phyloP scores from a whole-genome alignment of 1,139 yeast genomes.

The Sugiyamaella novakii region DNA sequence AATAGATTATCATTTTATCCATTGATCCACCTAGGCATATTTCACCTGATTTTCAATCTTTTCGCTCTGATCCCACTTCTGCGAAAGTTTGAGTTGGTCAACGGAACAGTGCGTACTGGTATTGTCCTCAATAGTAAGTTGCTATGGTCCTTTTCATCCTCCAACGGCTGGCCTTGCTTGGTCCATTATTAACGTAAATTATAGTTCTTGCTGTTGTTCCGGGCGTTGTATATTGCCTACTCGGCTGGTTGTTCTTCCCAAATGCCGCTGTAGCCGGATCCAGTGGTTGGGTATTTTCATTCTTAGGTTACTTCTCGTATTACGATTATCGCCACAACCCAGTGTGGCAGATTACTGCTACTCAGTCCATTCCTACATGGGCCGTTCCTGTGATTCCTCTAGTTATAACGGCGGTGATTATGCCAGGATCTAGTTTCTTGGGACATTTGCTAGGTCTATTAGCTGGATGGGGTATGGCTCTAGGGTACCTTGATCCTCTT shows the following conservation, averaged over 20 bases:
- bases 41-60: slow-evolving; percentile 69
- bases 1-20: slow-evolving; percentile 75
- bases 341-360: slow-evolving; percentile 39
- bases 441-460: slow-evolving; percentile 65
- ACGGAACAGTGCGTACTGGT: slow-evolving; percentile 90
- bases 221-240: slow-evolving; percentile 64
- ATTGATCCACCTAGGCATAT: slow-evolving; percentile 60
- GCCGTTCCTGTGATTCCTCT: slow-evolving; percentile 60
- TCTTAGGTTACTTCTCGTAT: slow-evolving; percentile 64
- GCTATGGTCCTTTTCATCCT: too few species aligned
- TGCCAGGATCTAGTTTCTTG: slow-evolving; percentile 66
- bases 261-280: slow-evolving; percentile 61
- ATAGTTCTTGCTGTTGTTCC: slow-evolving; percentile 64
- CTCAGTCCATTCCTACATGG: slow-evolving; percentile 57
- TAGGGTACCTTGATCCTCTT: slow-evolving; percentile 57
- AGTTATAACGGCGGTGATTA: slow-evolving; percentile 51
- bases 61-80: slow-evolving; percentile 64
- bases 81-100: slow-evolving; percentile 61
- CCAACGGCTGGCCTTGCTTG: too few species aligned
- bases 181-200: too few species aligned
- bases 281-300: slow-evolving; percentile 75
- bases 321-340: slow-evolving; percentile 60
- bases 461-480: slow-evolving; percentile 57
- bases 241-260: slow-evolving; percentile 60
- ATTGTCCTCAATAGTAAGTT: slow-evolving; percentile 60